phyloP scores from a whole-genome alignment of 345 rosid genomes.

The Microcos paniculata region DNA sequence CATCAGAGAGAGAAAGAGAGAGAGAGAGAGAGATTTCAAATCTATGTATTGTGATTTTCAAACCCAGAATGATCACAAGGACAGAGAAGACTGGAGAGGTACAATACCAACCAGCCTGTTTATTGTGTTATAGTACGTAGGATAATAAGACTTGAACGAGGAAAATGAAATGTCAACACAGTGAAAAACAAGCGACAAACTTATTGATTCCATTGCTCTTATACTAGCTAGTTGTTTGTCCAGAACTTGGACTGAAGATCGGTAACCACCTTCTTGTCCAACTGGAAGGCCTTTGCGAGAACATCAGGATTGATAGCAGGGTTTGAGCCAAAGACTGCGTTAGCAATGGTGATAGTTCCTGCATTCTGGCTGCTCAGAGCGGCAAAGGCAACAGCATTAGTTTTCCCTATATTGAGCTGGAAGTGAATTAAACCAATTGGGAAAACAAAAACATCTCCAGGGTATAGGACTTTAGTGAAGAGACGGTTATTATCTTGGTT shows the following conservation, averaged over 20 bases:
- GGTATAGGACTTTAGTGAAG: constrained; percentile 20
- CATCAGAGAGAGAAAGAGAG: too few species aligned
- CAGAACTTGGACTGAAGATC: background rate
- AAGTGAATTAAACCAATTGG: constrained; percentile 17
- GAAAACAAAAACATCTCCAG: constrained; percentile 32
- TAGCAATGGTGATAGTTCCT: constrained; percentile 15
- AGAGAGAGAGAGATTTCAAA: too few species aligned
- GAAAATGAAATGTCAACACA: too few species aligned
- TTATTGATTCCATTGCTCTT: too few species aligned
- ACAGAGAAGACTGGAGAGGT: too few species aligned
- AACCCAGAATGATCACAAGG: too few species aligned
- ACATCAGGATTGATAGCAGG: constrained; percentile 10
- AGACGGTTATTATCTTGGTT: constrained; percentile 18
- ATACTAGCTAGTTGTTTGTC: background rate
- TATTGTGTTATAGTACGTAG: too few species aligned
- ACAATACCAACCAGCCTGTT: too few species aligned
- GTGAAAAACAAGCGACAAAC: too few species aligned
- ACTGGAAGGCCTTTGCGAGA: constrained; percentile 13
- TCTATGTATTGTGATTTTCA: too few species aligned
- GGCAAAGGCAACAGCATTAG: constrained; percentile 6
- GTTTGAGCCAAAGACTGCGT: constrained; percentile 26
- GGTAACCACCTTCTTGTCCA: background rate
- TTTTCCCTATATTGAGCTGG: background rate
- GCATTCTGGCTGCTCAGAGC: background rate
- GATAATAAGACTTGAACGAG: too few species aligned